These are phyloP conservation scores for Aegilops umbellulata DNA, from an alignment of 176 grass and related monocot genomes.

Conservation along the genomic window DNA sequence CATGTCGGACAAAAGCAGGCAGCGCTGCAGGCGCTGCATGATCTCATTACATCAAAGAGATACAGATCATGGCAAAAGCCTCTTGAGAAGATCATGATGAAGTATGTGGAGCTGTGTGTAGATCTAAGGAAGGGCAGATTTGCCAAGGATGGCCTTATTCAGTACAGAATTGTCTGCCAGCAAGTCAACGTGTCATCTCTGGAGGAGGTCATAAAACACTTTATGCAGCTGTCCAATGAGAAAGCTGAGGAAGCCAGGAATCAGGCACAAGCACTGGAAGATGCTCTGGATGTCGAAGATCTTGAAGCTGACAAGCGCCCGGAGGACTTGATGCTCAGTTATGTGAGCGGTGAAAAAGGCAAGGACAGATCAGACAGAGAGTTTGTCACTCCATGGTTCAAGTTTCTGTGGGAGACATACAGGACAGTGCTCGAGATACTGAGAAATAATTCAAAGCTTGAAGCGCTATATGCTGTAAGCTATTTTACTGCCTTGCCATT, in stretches of 20 bases:
- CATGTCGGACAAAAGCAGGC: constrained; percentile 99
- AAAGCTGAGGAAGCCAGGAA: constrained; percentile 76
- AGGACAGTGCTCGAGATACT: constrained; percentile 92
- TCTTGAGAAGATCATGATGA: constrained; percentile 96
- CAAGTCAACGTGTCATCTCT: constrained; percentile 93
- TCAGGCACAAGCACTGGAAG: constrained; percentile 80
- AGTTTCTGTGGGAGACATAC: constrained; percentile 98
- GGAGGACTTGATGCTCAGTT: constrained; percentile 96
- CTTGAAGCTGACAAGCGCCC: constrained; percentile 92
- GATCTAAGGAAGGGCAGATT: constrained; percentile 89
- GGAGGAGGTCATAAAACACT: constrained; percentile 97
- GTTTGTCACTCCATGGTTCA: constrained; percentile 93
- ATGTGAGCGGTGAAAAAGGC: constrained; percentile 93
- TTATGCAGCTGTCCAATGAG: constrained; percentile 89
- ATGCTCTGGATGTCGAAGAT: constrained; percentile 97
- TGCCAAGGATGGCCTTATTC: constrained; percentile 97
- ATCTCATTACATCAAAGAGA: constrained; percentile 95
- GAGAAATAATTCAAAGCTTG: constrained; percentile 95
- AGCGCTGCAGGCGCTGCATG: constrained; percentile 87
- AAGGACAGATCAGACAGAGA: constrained; percentile 94
- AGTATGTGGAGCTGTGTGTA: constrained; percentile 92
- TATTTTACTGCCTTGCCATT: neutral
- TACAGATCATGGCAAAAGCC: constrained; percentile 95
- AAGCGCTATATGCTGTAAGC: constrained; percentile 90
- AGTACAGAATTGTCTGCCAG: constrained; percentile 95